Conservation (phyloP, 768 basidiomycete genomes). For the Tulasnella sp. region DNA sequence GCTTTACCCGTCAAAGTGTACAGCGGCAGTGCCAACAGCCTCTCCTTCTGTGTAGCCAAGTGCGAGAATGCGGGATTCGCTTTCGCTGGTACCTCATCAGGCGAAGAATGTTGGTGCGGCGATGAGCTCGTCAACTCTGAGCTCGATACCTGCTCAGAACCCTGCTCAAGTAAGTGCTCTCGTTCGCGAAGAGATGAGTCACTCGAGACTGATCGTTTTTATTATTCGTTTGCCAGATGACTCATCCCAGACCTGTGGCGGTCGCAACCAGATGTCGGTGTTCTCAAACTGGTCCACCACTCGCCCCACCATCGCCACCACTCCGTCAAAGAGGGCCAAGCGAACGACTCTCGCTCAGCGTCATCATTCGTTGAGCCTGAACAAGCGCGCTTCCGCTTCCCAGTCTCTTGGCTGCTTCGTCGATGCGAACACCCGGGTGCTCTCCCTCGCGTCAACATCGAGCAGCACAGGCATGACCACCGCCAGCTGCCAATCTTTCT, state of each 20-base stretch:
- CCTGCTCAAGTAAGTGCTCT: too few species aligned
- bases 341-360: too few species aligned
- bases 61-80: constrained; percentile 7
- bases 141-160: too few species aligned
- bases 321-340: background rate
- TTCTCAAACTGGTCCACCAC: background rate
- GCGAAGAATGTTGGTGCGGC: constrained; percentile 18
- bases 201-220: too few species aligned
- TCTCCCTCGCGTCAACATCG: background rate
- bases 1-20: background rate
- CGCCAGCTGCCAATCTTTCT: background rate
- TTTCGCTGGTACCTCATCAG: constrained; percentile 14
- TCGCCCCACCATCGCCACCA: background rate
- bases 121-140: background rate
- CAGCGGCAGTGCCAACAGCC: constrained; percentile 2
- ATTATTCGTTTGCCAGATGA: background rate
- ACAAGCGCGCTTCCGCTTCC: background rate
- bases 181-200: too few species aligned
- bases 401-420: background rate
- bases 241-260: constrained; percentile 1
- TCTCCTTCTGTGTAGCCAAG: background rate
- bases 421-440: background rate
- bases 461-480: background rate
- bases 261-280: background rate
- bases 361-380: background rate